phyloP scores from a whole-genome alignment of 345 rosid genomes.

The Corymbia maculata region DNA sequence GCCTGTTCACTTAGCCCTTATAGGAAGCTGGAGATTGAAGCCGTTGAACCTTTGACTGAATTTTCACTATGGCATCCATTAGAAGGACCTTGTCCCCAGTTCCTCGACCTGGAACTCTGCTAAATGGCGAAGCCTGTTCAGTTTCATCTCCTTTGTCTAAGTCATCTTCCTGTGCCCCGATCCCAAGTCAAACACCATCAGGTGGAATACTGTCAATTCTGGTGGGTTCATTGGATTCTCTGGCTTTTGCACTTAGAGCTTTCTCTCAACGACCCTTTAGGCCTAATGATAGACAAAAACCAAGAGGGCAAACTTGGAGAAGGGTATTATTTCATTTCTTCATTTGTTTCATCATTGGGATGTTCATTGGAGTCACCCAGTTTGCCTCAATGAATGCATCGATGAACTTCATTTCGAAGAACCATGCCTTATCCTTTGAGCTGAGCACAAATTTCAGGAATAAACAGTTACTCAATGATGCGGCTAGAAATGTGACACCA shows the following conservation, averaged over 20 bases:
- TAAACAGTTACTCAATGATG: neutral
- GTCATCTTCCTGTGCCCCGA: constrained; percentile 13
- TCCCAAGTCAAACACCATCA: constrained; percentile 15
- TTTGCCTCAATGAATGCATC: constrained; percentile 25
- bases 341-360: constrained; percentile 36
- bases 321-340: constrained; percentile 37
- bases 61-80: constrained; percentile 43
- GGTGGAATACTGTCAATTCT: constrained; percentile 31
- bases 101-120: constrained; percentile 27
- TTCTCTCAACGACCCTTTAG: constrained; percentile 31
- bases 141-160: constrained; percentile 54
- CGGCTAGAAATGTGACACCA: neutral
- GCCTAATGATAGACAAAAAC: constrained; percentile 29
- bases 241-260: constrained; percentile 16
- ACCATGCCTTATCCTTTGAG: constrained; percentile 31
- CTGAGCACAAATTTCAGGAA: constrained; percentile 9
- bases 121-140: constrained; percentile 36
- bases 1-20: neutral
- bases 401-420: constrained; percentile 7
- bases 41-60: neutral
- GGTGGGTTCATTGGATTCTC: constrained; percentile 27
- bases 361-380: constrained; percentile 39
- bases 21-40: neutral
- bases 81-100: constrained; percentile 51
- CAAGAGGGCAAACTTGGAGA: constrained; percentile 43